Base-by-base conservation (phyloP, 805 yeast genomes). In the Yarrowia sp. region DNA sequence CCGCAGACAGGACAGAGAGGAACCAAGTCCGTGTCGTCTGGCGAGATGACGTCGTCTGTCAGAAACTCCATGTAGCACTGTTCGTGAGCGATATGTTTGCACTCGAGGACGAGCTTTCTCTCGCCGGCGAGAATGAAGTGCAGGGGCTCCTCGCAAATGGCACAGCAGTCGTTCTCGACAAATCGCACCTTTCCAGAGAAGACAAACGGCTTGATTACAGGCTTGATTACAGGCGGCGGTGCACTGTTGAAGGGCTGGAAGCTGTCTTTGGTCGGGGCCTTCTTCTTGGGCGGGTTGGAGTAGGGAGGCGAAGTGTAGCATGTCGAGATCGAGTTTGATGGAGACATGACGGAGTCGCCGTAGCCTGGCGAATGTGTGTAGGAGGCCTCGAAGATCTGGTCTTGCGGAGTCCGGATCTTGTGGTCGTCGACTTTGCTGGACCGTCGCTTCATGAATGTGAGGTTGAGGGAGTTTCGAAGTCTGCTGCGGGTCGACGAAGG, bases 31-130 rank as follows among this genome's bases (percentile, higher is more conserved):
- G 18, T n/a, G 18, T 55, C 61, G 12, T 55, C 61, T 14, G 47
- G 47, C 2, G 47, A 38, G 16, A 55, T 5, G 16, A 55, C 47
- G n/a, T 55, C 61, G 12, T 29, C 47, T 0, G 38, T 18, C 19
- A 55, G 46, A 12, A 24, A 55, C 47, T 38, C 46, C 47, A 55
- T 25, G 29, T 38, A 55, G 29, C 61, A 55, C 21, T 55, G 47
- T 22, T 55, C 61, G 14, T 55, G 61, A 2, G 36, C 46, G 14
- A 13, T 21, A 25, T 55, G 61, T 21, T 27, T 29, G 47, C 61
- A 55, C 12, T 55, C 36, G 2, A 55, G 38, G 2, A 39, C 47
- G 16, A 55, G 47, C 6, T 38, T 39, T 29, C 61, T 4, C 47
- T 55, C 61, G 1, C 61, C 61, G 6, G 29, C 36, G 0, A 55